A percentile compares a stretch with the other conserved stretches of the same genome.
These are phyloP conservation scores for Hypoxylon sp. DNA, from an alignment of 2,329 filamentous ascomycete species.

Conservation along the genomic window DNA sequence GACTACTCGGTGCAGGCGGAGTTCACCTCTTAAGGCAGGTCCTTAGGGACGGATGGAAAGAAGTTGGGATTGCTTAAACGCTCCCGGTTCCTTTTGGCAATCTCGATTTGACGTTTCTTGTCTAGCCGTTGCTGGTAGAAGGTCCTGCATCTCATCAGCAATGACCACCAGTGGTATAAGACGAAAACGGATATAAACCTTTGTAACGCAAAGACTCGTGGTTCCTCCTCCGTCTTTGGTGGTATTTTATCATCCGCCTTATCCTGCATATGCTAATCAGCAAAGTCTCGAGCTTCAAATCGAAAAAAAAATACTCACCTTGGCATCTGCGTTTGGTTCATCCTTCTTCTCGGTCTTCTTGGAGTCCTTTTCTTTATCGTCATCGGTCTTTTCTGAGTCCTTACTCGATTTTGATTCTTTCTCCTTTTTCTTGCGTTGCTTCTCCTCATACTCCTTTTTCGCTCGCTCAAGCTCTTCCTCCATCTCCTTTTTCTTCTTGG, in stretches of 20 bases:
- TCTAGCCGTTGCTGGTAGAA: constrained; percentile 91
- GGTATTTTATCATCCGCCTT: constrained; percentile 55
- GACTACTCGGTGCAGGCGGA: constrained; percentile 5
- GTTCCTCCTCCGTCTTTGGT: constrained; percentile 70
- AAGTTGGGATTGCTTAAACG: constrained; percentile 81
- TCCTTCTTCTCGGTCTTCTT: constrained; percentile 60
- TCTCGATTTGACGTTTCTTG: constrained; percentile 82
- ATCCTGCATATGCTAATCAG: constrained; percentile 61
- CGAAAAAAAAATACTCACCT: constrained; percentile 52
- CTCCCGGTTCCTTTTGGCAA: constrained; percentile 85
- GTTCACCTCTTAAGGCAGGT: constrained; percentile 44
- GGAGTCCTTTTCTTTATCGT: constrained; percentile 59
- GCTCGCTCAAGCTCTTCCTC: constrained; percentile 75
- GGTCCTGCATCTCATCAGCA: constrained; percentile 65
- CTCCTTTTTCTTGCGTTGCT: constrained; percentile 76
- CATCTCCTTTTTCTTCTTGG: constrained; percentile 75
- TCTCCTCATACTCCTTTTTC: constrained; percentile 84
- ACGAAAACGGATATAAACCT: constrained; percentile 65
- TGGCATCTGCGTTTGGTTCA: constrained; percentile 52
- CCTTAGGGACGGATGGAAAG: constrained; percentile 87
- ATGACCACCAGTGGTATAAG: neutral
- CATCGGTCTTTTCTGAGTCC: constrained; percentile 63
- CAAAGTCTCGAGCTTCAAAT: constrained; percentile 49
- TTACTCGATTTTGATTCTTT: constrained; percentile 73
- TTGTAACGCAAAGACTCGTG: constrained; percentile 86